Conservation (phyloP, 805 yeast species). For the Spathaspora arborariae region DNA sequence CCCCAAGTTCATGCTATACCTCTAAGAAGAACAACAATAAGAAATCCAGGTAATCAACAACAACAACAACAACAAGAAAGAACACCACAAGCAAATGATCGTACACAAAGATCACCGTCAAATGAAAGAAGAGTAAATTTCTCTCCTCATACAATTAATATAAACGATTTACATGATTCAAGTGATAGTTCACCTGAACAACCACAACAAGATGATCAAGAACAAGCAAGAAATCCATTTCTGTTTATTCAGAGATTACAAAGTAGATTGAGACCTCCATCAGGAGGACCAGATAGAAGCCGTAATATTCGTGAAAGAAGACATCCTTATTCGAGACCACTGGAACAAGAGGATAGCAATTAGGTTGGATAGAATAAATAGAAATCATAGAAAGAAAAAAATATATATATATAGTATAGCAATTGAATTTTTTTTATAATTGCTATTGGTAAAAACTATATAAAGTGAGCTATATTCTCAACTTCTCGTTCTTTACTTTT, state of each 20-base stretch:
- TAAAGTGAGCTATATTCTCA: background rate
- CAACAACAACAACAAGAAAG: background rate
- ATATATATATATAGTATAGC: background rate
- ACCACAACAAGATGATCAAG: background rate
- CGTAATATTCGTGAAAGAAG: conserved; percentile 13
- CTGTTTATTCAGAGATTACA: conserved; percentile 5
- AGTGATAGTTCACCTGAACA: conserved; percentile 2
- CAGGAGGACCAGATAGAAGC: conserved; percentile 12
- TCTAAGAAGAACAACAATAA: background rate
- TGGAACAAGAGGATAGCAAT: conserved; percentile 6
- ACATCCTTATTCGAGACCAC: conserved; percentile 20
- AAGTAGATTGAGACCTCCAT: conserved; percentile 3
- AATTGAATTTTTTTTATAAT: background rate
- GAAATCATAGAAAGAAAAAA: background rate
- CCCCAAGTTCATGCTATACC: conserved; percentile 5
- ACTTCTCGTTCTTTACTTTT: background rate
- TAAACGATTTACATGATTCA: conserved; percentile 7
- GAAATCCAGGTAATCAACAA: background rate
- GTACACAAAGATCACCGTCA: conserved; percentile 3
- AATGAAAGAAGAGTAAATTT: conserved; percentile 8
- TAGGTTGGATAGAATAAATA: background rate
- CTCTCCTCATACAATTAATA: conserved; percentile 10
- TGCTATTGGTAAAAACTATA: background rate
- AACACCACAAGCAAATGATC: background rate
- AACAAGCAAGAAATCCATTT: background rate